Evolutionary conservation across 2,329 filamentous ascomycete genomes (phyloP), one percentile per base, ranked within the genome.

Genomic region (Alternaria arbusti): DNA sequence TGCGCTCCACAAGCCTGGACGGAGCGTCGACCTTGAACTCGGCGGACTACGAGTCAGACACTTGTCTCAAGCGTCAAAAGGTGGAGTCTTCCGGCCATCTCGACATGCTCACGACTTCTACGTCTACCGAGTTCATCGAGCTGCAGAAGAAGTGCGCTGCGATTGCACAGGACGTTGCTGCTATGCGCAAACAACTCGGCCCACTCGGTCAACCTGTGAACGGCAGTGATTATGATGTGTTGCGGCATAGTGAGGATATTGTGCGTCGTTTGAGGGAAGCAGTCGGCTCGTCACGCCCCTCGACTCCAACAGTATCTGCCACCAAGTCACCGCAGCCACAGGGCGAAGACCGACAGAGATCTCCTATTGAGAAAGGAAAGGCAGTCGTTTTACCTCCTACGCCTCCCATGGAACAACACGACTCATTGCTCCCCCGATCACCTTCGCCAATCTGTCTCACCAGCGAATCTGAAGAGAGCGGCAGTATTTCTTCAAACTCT

Each of bases 1-100:
- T 20, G 9, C 11, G 13, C 32, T 25, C 32, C 6, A 49, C 25
- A 15, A 51, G 30, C 17, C 17, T 57, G 15, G 32, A 56, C 17
- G 40, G 25, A 45, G 20, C 11, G 20, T 28, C 23, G 15, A 15
- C 52, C 6, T n/a, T 17, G 22, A n/a, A 44, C 10, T 6, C 23
- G n/a, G 15, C 40, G n/a, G 2, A 32, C 26, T 5, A 25, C 6
- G 15, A 28, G 8, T 12, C 32, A 12, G 44, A 45, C 13, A 26
- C 25, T 12, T n/a, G 43, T 17, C 23, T 50, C 12, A 59, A 63
- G 23, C 59, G 59, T 25, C 59, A 12, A 30, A 61, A 58, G 54
- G 36, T 58, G 20, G 46, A 40, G 25, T 26, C 45, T 10, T 6
- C 10, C 3, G 12, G 32, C n/a, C 12, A 28, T 47, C 5, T 47